Evolutionary conservation across 352 stramenopile species (phyloP).

Genomic region (Nothophytophthora sp.): DNA sequence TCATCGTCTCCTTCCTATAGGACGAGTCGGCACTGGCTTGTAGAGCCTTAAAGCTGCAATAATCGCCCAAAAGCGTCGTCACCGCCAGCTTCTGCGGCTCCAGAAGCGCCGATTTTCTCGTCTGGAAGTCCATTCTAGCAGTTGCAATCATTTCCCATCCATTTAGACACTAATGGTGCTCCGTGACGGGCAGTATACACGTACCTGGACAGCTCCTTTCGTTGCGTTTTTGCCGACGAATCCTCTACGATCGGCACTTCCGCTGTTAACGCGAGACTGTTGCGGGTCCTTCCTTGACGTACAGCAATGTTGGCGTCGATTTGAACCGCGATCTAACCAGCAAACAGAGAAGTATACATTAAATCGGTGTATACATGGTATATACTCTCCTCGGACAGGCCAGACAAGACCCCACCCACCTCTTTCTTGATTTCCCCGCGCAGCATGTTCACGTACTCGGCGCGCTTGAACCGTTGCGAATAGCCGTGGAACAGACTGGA

Average conservation of each 20-base stretch:
- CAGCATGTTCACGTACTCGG: conserved; percentile 63
- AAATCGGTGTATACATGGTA: too few species aligned
- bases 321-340: conserved; percentile 59
- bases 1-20: conserved; percentile 39
- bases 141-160: background rate
- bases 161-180: too few species aligned
- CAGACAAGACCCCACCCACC: too few species aligned
- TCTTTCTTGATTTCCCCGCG: conserved; percentile 75
- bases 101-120: conserved; percentile 48
- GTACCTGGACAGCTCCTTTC: conserved; percentile 48
- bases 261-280: conserved; percentile 16
- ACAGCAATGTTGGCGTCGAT: conserved; percentile 56
- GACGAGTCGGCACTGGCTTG: background rate
- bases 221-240: conserved; percentile 2
- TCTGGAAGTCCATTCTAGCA: conserved; percentile 41
- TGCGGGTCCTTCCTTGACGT: conserved; percentile 22
- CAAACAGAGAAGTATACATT: background rate
- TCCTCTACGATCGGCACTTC: conserved; percentile 1
- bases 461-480: conserved; percentile 60
- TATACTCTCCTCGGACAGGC: too few species aligned
- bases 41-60: conserved; percentile 64
- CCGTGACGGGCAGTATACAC: too few species aligned
- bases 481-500: conserved; percentile 74
- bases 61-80: conserved; percentile 46
- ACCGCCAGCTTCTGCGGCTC: conserved; percentile 39